Evolutionary conservation across 2,329 filamentous ascomycete genomes (phyloP).

Genomic region (Neopestalotiopsis sp.): DNA sequence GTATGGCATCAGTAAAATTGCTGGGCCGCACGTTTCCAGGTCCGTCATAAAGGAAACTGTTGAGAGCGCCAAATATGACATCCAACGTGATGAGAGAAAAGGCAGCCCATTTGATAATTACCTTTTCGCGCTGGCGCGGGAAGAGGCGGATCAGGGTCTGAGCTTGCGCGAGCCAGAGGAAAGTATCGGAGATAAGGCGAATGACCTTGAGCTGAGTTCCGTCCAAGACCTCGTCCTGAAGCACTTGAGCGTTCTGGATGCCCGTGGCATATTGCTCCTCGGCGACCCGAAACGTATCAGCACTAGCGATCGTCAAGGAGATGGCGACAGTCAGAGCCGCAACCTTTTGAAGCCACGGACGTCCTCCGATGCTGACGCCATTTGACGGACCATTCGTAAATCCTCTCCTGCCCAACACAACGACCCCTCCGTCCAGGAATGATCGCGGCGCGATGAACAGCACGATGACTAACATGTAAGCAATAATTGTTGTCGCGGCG

Average conservation of each 20-base stretch:
- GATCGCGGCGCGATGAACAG: constrained; percentile 94
- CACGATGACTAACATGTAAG: constrained; percentile 92
- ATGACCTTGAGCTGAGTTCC: constrained; percentile 88
- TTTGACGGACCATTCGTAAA: constrained; percentile 84
- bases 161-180: constrained; percentile 96
- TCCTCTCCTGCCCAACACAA: constrained; percentile 79
- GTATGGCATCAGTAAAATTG: constrained; percentile 87
- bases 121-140: constrained; percentile 94
- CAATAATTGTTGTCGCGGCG: constrained; percentile 86
- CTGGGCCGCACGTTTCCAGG: constrained; percentile 66
- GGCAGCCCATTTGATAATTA: constrained; percentile 98
- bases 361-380: constrained; percentile 84
- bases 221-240: constrained; percentile 82
- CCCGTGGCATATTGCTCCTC: constrained; percentile 80
- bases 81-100: constrained; percentile 93
- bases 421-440: constrained; percentile 84
- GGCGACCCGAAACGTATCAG: constrained; percentile 87
- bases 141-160: constrained; percentile 96
- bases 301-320: constrained; percentile 91
- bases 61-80: constrained; percentile 87
- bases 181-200: constrained; percentile 92
- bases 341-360: constrained; percentile 91
- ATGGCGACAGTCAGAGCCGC: constrained; percentile 77
- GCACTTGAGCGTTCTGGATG: constrained; percentile 76
- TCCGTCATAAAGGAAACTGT: constrained; percentile 73